Evolutionary conservation across 148 eudicot genomes (phyloP), one percentile per base, ranked within the genome.

Genomic region (Tetragonia tetragonoides): DNA sequence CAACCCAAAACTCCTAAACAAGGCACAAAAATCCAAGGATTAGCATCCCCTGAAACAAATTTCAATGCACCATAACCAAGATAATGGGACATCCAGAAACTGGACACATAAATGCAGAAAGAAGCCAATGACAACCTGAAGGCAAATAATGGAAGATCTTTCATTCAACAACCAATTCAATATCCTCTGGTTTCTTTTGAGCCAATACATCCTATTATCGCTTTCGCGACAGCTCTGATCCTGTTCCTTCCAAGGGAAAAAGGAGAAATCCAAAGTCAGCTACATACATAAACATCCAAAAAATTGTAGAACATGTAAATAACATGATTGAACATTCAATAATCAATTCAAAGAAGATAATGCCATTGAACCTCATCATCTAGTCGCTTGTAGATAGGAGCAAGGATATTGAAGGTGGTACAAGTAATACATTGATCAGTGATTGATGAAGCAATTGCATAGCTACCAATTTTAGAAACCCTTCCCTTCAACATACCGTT

Each of bases 1-100:
- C 98, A 86, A 96, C 98, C 99, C 99, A 96, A 81, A 93, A 96
- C 81, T 95, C 99, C 99, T 95, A 24, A 83, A 66, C 80, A 82
- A 70, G 56, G 49, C 39, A 42, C 34, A 79, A 40, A 82, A 75
- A 3, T 65, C 76, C 17, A 75, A 70, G 46, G 34, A 49, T 81
- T 75, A 75, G 40, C 57, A 80, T 56, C 54, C 24, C n/a, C 69
- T 16, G n/a, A 41, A 77, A 62, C 14, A 39, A 18, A 42, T 61
- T 34, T 8, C 41, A 54, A 53, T 18, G n/a, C 56, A 56, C 24
- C 65, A 42, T 65, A 34, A 44, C 37, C 44, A 66, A 15, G 47
- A 69, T 63, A 24, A 14, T 41, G 47, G 18, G 44, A 28, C 44
- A 65, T 38, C 44, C 24, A 60, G 71, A 74, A 28, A 3, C 41